Evolutionary conservation across 352 stramenopile species (phyloP).

Genomic region (Phytopythium vexans): DNA sequence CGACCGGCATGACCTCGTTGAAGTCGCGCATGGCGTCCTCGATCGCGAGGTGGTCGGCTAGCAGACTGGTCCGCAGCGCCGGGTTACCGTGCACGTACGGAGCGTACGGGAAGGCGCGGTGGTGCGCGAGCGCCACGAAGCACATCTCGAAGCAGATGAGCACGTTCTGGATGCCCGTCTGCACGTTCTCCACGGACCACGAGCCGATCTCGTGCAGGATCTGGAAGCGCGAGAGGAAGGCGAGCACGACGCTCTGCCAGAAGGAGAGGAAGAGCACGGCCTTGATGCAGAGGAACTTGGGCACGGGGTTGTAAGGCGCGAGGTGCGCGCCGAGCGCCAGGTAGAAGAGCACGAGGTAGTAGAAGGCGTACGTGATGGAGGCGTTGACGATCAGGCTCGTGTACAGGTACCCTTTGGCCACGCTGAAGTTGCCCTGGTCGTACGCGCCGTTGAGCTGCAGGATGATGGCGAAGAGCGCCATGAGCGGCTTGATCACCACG

Average conservation of each 20-base stretch:
- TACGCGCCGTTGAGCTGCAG: constrained; percentile 80
- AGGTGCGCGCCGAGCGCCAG: constrained; percentile 90
- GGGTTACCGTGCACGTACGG: constrained; percentile 63
- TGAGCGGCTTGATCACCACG: constrained; percentile 93
- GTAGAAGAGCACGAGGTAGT: constrained; percentile 97
- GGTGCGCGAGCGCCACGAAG: constrained; percentile 95
- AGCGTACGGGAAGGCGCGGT: constrained; percentile 93
- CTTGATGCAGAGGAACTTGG: constrained; percentile 99
- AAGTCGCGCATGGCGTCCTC: constrained; percentile 94
- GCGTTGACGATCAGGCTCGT: constrained; percentile 94
- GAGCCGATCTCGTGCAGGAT: constrained; percentile 90
- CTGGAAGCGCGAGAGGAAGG: constrained; percentile 85
- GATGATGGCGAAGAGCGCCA: constrained; percentile 86
- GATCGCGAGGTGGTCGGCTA: constrained; percentile 93
- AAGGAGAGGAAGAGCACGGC: constrained; percentile 98
- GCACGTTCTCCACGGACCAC: constrained; percentile 95
- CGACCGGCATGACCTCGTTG: constrained; percentile 87
- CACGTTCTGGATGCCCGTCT: constrained; percentile 97
- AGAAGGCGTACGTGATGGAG: constrained; percentile 96
- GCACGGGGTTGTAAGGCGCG: constrained; percentile 92
- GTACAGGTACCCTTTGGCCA: constrained; percentile 88
- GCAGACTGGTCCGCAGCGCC: constrained; percentile 62
- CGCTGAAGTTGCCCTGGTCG: constrained; percentile 83
- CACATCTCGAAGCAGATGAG: constrained; percentile 99
- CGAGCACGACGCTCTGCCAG: constrained; percentile 95